Base-by-base conservation (phyloP, 257 asterid genomes). In the Coffea canephora region DNA sequence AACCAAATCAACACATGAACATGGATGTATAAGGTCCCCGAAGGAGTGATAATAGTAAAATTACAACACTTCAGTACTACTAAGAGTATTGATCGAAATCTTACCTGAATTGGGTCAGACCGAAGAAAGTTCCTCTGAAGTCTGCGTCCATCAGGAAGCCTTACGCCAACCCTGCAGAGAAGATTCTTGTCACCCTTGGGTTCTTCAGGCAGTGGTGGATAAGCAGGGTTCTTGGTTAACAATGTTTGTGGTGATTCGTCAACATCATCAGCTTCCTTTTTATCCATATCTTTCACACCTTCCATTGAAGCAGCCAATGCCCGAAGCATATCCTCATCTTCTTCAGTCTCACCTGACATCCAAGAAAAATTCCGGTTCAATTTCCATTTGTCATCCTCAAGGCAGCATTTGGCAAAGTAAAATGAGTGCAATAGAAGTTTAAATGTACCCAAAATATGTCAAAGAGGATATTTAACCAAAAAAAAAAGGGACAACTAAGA, bases 141-240 rank as follows among this genome's bases (percentile, higher is more conserved):
- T 83, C 99, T 91, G 80, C 91, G 97, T 46, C 99, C 99, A 88
- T 91, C 95, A 75, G 99, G 99, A 46, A 96, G 96, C 82, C 99
- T 98, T 57, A 96, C 87, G 62, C 98, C 97, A 61, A 96, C 92
- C 80, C 89, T 91, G 88, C 98, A 96, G 70, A 94, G 91, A 61
- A 91, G 88, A 79, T 82, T 88, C 81, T 88, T 83, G 69, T 92
- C 98, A 77, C 83, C 94, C 81, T 90, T 96, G 59, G 98, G 97
- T 84, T 94, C 97, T 87, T 90, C 97, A 15, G 97, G 97, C 55
- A 96, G 83, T 39, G 97, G 93, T 70, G 90, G 92, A 89, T 90
- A 96, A 76, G 79, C 79, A 80, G 89, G 96, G 84, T 82, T 84
- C 80, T 88, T 83, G 76, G 55, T 25, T 69, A 59, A 21, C 71